Conservation (phyloP, 305 asterid species). For the Fraxinus sp. region DNA sequence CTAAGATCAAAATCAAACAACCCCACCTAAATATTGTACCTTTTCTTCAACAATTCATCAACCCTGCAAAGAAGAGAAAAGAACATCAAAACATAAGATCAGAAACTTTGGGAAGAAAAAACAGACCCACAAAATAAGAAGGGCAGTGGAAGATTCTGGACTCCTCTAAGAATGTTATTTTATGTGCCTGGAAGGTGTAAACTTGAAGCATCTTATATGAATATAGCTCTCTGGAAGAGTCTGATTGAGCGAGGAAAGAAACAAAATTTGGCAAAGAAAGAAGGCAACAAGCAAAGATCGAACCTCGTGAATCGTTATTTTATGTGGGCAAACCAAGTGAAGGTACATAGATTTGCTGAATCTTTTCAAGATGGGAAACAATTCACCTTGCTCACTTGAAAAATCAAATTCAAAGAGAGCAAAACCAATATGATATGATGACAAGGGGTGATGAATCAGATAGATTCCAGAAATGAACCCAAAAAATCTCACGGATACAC, state of each 20-base stretch:
- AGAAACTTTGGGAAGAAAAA: slow-evolving; percentile 25
- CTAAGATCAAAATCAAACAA: slow-evolving; percentile 39
- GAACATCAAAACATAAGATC: slow-evolving; percentile 29
- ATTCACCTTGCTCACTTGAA: slow-evolving; percentile 33
- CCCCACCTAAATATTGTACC: slow-evolving; percentile 43
- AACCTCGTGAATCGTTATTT: slow-evolving; percentile 64
- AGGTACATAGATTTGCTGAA: slow-evolving; percentile 34
- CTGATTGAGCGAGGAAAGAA: slow-evolving; percentile 34
- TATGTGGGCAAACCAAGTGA: slow-evolving; percentile 61
- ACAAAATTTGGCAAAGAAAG: slow-evolving; percentile 30
- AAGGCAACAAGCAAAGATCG: slow-evolving; percentile 33
- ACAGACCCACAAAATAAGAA: slow-evolving; percentile 19
- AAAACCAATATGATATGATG: slow-evolving; percentile 25
- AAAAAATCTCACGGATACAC: slow-evolving; percentile 9
- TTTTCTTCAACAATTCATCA: slow-evolving; percentile 32
- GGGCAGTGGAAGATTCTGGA: slow-evolving; percentile 38
- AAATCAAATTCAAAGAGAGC: slow-evolving; percentile 38
- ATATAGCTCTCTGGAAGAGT: slow-evolving; percentile 14
- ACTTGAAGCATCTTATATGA: slow-evolving; percentile 26
- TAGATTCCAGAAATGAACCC: slow-evolving; percentile 27
- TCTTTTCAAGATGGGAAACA: slow-evolving; percentile 42
- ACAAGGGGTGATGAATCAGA: slow-evolving; percentile 24
- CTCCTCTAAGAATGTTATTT: slow-evolving; percentile 54
- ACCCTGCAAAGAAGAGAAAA: slow-evolving; percentile 42
- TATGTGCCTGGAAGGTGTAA: slow-evolving; percentile 47